These are phyloP conservation scores for Barnettozyma vustinii DNA, from an alignment of 805 yeast species.

Conservation along the genomic window DNA sequence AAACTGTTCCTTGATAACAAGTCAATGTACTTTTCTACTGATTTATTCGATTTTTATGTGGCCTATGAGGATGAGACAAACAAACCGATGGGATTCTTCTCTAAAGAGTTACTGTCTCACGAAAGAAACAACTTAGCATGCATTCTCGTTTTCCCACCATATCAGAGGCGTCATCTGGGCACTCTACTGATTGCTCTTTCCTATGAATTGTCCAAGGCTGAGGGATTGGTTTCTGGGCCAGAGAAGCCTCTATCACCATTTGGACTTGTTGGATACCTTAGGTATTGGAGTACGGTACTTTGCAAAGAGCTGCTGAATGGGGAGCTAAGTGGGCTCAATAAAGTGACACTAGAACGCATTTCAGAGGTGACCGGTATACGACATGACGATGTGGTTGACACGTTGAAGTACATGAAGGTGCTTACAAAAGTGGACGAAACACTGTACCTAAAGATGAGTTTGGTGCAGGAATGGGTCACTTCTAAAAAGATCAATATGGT, in stretches of 20 bases:
- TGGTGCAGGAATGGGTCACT: conserved; percentile 14
- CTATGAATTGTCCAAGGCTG: conserved; percentile 65
- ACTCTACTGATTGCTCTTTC: conserved; percentile 78
- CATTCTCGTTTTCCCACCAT: conserved; percentile 88
- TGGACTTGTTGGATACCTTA: conserved; percentile 67
- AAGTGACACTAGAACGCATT: conserved; percentile 42
- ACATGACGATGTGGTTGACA: conserved; percentile 51
- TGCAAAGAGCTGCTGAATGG: conserved; percentile 41
- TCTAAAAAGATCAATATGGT: conserved; percentile 12
- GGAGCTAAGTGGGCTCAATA: conserved; percentile 23
- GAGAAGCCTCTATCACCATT: conserved; percentile 84
- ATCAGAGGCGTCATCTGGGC: conserved; percentile 74
- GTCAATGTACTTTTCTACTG: conserved; percentile 76
- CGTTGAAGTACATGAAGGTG: conserved; percentile 53
- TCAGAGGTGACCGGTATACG: conserved; percentile 60
- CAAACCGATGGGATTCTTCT: conserved; percentile 84
- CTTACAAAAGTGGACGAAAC: conserved; percentile 27
- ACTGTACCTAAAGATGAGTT: conserved; percentile 12
- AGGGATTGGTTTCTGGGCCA: conserved; percentile 74
- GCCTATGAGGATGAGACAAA: conserved; percentile 46
- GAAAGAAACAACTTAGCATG: conserved; percentile 87
- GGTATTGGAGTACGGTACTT: conserved; percentile 66
- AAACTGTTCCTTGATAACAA: conserved; percentile 87
- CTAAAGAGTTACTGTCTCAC: conserved; percentile 74
- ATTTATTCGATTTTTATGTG: conserved; percentile 74